Percentiles rank a stretch among this genome's conserved stretches.
These are phyloP conservation scores for Ricinus communis DNA, from an alignment of 345 rosid genomes.

Conservation along the genomic window DNA sequence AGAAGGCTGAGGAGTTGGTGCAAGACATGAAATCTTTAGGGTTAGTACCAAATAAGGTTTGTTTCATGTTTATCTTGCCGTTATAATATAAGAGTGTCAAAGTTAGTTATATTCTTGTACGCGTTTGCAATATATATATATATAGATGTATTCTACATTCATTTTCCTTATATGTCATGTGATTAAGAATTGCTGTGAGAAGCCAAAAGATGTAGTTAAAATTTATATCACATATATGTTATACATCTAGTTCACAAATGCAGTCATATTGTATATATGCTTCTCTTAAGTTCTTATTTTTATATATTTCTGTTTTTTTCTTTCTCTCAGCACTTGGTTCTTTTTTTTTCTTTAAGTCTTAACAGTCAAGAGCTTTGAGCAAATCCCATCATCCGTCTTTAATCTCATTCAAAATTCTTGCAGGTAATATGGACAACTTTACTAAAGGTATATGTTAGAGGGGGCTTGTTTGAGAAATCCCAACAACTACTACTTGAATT, in stretches of 20 bases:
- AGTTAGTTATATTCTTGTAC: not conserved
- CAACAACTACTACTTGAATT: constrained; percentile 63
- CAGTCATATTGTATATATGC: constrained; percentile 2
- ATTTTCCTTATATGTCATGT: not conserved
- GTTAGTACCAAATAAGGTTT: constrained; percentile 84
- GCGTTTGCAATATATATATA: not conserved
- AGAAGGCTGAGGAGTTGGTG: constrained; percentile 80
- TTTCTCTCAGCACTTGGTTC: too few species aligned
- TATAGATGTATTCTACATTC: not conserved
- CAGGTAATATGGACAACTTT: constrained; percentile 90
- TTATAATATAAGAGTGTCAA: not conserved
- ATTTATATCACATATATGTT: not conserved
- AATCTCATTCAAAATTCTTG: constrained; percentile 25
- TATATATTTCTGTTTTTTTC: not conserved
- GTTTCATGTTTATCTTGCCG: constrained; percentile 27
- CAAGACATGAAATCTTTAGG: constrained; percentile 73
- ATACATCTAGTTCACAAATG: not conserved
- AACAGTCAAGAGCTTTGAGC: not conserved
- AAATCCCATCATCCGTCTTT: not conserved
- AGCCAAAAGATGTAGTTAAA: not conserved
- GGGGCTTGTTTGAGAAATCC: constrained; percentile 83
- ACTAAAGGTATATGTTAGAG: constrained; percentile 82
- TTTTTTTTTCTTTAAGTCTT: not conserved
- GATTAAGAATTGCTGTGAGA: not conserved
- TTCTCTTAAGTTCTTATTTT: not conserved